Evolutionary conservation across 2,329 filamentous ascomycete genomes (phyloP), one percentile per base, ranked within the genome.

Genomic region (Microcyclospora pomicola): DNA sequence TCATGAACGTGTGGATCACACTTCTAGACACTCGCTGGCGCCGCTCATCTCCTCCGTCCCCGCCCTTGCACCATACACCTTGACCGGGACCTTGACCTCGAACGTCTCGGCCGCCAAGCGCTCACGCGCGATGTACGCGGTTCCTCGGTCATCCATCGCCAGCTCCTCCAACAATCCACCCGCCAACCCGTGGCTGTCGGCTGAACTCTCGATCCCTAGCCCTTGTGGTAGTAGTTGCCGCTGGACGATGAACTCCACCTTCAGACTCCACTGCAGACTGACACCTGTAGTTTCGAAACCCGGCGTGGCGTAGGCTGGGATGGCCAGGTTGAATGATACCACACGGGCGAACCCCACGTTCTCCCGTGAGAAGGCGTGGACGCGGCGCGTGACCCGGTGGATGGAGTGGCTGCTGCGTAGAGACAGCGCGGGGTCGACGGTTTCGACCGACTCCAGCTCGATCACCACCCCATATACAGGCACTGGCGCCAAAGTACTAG

Each of bases 241-340:
- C 35, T 47, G 47, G 14, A 88, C 88, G 16, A 94, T 86, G 60
- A 98, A 98, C 61, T 96, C 87, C 41, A 98, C 76, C 1, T 84
- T 70, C 27, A 98, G 67, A 57, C 81, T 82, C 91, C 91, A 98
- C 48, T 85, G 81, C 16, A 95, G 66, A 46, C 75, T 82, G 3
- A 98, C 75, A 2, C 87, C 87, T 43, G 77, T 93, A 0, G 91
- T 98, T 34, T 92, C 73, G 49, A 98, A 93, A 46, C 91, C 86
- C 0, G 91, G 91, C 1, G 87, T 94, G 0, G 84, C 86, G 11
- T 71, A 71, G 13, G 81, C 72, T 0, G 91, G 91, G 35, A 98
- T 86, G 0, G 83, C 81, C 0, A 86, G 82, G 7, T 71, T 78
- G 52, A 96, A 95, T 6, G 82, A 75, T 15, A 88, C 69, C 35